A percentile compares a stretch with the other conserved stretches of the same genome.
These are phyloP conservation scores for Saccharomycopsis selenospora DNA, from an alignment of 805 yeast species.

Conservation along the genomic window DNA sequence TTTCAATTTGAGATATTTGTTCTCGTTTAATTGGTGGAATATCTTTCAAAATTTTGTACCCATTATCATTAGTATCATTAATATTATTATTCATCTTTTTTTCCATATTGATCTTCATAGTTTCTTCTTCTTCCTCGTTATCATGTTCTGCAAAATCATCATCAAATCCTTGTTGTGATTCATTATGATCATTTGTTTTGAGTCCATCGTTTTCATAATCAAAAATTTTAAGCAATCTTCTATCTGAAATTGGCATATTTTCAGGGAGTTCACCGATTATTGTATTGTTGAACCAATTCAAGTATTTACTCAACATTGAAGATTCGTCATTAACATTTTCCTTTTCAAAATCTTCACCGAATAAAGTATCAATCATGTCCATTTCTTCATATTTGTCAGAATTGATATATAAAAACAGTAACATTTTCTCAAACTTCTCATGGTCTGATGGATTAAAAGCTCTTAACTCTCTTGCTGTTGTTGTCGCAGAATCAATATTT, in stretches of 20 bases:
- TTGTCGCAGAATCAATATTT: constrained; percentile 2
- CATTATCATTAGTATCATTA: background rate
- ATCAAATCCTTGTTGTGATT: background rate
- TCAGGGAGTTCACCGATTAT: constrained; percentile 29
- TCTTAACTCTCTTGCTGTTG: constrained; percentile 8
- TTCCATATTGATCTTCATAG: background rate
- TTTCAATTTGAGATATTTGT: constrained; percentile 14
- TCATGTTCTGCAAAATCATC: background rate
- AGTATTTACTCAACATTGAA: constrained; percentile 35
- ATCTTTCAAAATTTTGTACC: background rate
- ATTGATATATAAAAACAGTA: constrained; percentile 23
- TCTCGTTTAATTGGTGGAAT: background rate
- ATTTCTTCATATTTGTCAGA: constrained; percentile 22
- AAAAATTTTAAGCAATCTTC: constrained; percentile 25
- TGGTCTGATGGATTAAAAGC: constrained; percentile 26
- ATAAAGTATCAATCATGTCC: constrained; percentile 10
- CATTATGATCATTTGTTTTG: background rate
- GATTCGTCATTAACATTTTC: constrained; percentile 32
- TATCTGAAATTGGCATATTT: constrained; percentile 22
- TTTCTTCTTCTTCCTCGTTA: background rate
- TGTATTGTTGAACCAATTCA: constrained; percentile 42
- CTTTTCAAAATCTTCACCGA: constrained; percentile 19
- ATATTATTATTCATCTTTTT: background rate
- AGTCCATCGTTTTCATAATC: constrained; percentile 14
- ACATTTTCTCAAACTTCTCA: constrained; percentile 24